Evolutionary conservation across 805 yeast species (phyloP), one percentile per base, ranked within the genome.

Genomic region (Candida odintsovae): DNA sequence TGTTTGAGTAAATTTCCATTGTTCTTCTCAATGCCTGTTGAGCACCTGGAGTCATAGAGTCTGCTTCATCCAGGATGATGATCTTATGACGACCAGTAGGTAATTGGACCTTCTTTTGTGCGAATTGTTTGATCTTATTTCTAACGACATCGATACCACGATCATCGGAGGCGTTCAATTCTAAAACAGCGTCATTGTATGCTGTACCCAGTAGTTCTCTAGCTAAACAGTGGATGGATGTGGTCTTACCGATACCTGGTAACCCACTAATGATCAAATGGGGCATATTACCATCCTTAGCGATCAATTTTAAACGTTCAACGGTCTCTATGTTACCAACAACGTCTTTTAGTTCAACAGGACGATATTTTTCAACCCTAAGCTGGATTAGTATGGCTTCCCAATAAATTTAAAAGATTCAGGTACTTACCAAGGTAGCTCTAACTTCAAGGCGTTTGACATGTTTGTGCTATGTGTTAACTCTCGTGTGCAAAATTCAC

Each of bases 191-290:
- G 53, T 85, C 92, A 33, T 73, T 71, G 56, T 83, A 83, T 22
- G 80, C 69, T 18, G 77, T 77, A 0, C 96, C 96, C 26, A 94
- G 71, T 38, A 94, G 67, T 59, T 86, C 95, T 44, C 79, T 76
- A 0, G 98, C 97, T 25, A 94, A 75, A 68, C 97, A 90, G 50
- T 86, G 87, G 6, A 94, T 80, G 2, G 97, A 85, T 0, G 99
- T 94, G 3, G 99, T 94, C 64, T 94, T 94, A 38, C 99, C 99
- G 46, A 94, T 92, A 55, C 99, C 99, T 2, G 99, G 99, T 40
- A 89, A 69, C 3, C 99, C 96, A n/a, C 94, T 84, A 40, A 94
- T 86, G 56, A 94, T 90, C 77, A 94, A 72, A 67, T 94, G 97
- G 1, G 99, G 98, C 88, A 94, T 85, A 66, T 94, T 94, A 28